Conservation (phyloP, 352 stramenopile genomes). For the Ophiocytium majus region DNA sequence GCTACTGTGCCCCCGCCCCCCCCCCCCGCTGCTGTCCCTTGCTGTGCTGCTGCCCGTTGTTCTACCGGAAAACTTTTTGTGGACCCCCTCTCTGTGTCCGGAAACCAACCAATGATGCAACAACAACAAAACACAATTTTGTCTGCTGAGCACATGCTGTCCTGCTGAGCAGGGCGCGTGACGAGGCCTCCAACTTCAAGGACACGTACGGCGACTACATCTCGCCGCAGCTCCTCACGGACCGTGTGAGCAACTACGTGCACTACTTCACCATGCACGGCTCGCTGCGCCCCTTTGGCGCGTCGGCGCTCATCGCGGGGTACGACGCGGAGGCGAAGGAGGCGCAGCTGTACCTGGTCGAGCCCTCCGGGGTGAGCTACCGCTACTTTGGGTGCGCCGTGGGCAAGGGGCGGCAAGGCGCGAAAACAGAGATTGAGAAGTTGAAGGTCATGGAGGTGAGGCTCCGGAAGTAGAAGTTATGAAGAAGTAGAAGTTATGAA, state of each 20-base stretch:
- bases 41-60: no score
- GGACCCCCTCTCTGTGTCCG: no score
- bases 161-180: no score
- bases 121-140: no score
- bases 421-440: conserved; percentile 98
- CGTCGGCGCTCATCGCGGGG: conserved; percentile 86
- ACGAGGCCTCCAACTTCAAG: conserved; percentile 89
- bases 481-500: no score
- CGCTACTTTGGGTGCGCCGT: conserved; percentile 93
- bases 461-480: no score
- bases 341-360: conserved; percentile 80
- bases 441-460: conserved; percentile 51
- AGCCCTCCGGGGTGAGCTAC: conserved; percentile 79
- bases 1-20: no score
- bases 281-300: conserved; percentile 92
- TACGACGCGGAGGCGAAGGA: conserved; percentile 89
- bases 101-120: no score
- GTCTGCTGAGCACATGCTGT: no score
- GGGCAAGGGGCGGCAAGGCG: conserved; percentile 88
- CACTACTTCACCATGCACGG: conserved; percentile 99
- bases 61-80: no score
- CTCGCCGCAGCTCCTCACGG: conserved; percentile 72
- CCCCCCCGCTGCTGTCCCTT: no score
- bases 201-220: conserved; percentile 88
- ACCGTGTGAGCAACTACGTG: conserved; percentile 91